Base-by-base conservation (phyloP, 352 stramenopile genomes). In the Globisporangium orthogonon region DNA sequence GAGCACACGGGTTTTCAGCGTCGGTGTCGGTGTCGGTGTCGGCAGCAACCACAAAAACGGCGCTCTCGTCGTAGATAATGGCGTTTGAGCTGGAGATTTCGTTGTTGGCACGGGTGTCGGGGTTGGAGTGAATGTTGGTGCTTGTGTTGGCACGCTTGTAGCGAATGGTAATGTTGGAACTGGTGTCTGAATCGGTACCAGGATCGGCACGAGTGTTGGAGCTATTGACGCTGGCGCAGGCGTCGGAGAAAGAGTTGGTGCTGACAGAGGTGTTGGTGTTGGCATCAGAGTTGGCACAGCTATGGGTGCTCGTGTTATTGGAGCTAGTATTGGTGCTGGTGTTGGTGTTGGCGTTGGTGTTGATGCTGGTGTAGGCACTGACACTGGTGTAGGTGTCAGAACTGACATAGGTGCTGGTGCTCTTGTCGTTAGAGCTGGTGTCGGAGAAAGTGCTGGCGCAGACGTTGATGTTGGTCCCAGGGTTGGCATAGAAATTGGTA, bases 1-100 rank as follows among this genome's bases (percentile, higher is more conserved):
- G 3, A 50, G 28, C 17, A 30, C n/a, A 3, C 33, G 50, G 28
- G 33, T 35, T 48, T 41, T 41, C 7, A 28, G 13, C 10, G 23
- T 40, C 4, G 52, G 51, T 11, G 51, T 35, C 15, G 49, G 50
- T 4, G 39, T 40, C 4, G 52, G 51, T 7, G 51, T 35, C 30
- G 49, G 50, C 6, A 55, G 50, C n/a, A 55, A 13, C 50, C 50
- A 55, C 18, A 55, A 18, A 37, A 55, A 55, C 15, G 50, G 50
- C 50, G 50, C 33, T 47, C 50, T 23, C 35, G 50, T 55, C 7
- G 50, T 55, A 18, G 50, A 35, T 2, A 15, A 5, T 13, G 50
- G 50, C 2, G 50, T 5, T 46, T 23, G 17, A 2, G 7, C 15
- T 46, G 31, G 50, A n/a, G 50, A 5, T 4, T 52, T 52, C n/a